phyloP scores from a whole-genome alignment of 495 filamentous ascomycete genomes.

The Xylaria bambusicola region DNA sequence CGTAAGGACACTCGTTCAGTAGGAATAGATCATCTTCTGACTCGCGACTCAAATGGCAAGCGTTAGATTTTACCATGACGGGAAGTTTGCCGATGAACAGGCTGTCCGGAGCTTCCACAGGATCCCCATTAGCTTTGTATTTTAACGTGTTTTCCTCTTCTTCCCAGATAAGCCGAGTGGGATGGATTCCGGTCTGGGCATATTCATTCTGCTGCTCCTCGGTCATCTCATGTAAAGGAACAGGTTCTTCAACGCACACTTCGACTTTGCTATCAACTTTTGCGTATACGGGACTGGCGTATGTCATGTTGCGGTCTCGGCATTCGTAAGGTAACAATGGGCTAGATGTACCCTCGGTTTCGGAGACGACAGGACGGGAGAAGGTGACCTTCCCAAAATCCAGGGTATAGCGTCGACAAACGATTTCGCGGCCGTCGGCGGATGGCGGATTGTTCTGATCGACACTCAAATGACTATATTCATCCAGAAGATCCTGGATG shows the following conservation, averaged over 20 bases:
- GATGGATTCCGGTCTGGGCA: slow-evolving; percentile 48
- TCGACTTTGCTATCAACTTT: slow-evolving; percentile 78
- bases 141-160: slow-evolving; percentile 48
- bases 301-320: slow-evolving; percentile 91
- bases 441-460: slow-evolving; percentile 79
- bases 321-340: slow-evolving; percentile 89
- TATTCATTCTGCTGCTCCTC: slow-evolving; percentile 58
- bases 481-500: slow-evolving; percentile 87
- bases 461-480: slow-evolving; percentile 82
- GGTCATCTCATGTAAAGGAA: slow-evolving; percentile 62
- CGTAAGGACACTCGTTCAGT: slow-evolving; percentile 94
- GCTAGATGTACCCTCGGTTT: slow-evolving; percentile 83
- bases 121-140: slow-evolving; percentile 46
- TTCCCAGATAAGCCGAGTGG: slow-evolving; percentile 60
- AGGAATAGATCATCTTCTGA: slow-evolving; percentile 78
- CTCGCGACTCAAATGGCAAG: slow-evolving; percentile 82
- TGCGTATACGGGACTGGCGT: slow-evolving; percentile 86
- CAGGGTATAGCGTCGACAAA: slow-evolving; percentile 87
- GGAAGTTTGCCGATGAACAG: slow-evolving; percentile 93
- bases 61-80: slow-evolving; percentile 95
- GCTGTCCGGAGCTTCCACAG: slow-evolving; percentile 38
- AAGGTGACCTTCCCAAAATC: slow-evolving; percentile 86
- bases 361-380: slow-evolving; percentile 81
- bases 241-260: slow-evolving; percentile 73
- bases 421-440: slow-evolving; percentile 72